Evolutionary conservation across 2,329 filamentous ascomycete genomes (phyloP), one percentile per base, ranked within the genome.

Genomic region (Penicillium sp.): DNA sequence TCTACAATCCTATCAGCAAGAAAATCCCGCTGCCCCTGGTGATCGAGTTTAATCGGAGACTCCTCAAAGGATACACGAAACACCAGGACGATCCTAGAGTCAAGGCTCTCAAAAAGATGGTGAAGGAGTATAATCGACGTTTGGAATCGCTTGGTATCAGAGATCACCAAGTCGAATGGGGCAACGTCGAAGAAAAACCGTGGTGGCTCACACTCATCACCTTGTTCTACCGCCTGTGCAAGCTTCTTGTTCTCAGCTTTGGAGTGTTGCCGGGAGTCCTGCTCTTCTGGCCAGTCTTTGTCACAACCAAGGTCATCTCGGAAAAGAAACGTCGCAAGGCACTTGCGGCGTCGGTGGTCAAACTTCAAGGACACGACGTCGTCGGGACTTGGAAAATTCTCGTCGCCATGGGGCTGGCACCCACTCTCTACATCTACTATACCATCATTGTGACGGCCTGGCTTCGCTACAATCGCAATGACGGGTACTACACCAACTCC

Each of bases 381-480:
- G 91, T 96, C 80, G 90, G 91, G 0, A 95, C 91, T 0, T 96
- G 91, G 91, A 96, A 96, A 76, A 84, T 96, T n/a, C 83, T 96
- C 31, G 91, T 95, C 7, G 87, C 91, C 6, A 82, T 95, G 74
- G 90, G 88, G 1, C 83, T 96, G 55, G 89, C 91, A 0, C 91
- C 91, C 1, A 82, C 89, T 16, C 82, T 96, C 3, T 95, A 96
- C 61, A 86, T 90, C 67, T 83, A 90, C 62, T 96, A 96, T 77
- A 91, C 89, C 24, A 81, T 87, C 56, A 73, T 91, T 24, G 82
- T 93, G 27, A 87, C 89, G 1, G 83, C 85, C 72, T 92, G 88
- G 85, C 89, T 91, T 9, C 89, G 89, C 75, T 83, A 86, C 64
- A 92, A 96, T 74, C 86, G 90, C 27, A 82, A 92, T 37, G 89